A percentile compares a stretch with the other conserved stretches of the same genome.
These are phyloP conservation scores for Naganishia sp. DNA, from an alignment of 1,284 basidiomycete genomes.

Conservation along the genomic window DNA sequence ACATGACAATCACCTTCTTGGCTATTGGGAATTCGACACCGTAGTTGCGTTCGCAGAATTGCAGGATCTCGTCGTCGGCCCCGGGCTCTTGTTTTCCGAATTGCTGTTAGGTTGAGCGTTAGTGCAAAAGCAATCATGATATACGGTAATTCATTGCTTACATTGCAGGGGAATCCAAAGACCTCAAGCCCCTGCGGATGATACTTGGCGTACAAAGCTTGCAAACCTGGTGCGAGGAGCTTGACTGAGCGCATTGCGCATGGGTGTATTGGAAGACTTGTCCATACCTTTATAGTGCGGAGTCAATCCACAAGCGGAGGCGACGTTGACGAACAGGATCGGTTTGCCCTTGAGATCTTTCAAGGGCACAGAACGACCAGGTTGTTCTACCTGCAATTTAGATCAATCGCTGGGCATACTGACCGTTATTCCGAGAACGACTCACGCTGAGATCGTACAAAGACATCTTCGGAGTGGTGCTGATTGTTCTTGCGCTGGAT, in stretches of 20 bases:
- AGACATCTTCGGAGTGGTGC: conserved; percentile 10
- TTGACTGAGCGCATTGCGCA: too few relatives aligned
- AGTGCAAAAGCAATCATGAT: neutral
- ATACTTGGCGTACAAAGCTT: conserved; percentile 80
- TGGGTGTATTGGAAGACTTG: neutral
- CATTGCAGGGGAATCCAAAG: conserved; percentile 89
- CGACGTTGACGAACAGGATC: conserved; percentile 53
- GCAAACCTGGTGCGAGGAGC: conserved; percentile 61
- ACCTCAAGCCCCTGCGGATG: conserved; percentile 72
- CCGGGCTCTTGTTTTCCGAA: conserved; percentile 71
- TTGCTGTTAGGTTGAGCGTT: conserved; percentile 31
- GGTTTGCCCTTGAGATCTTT: conserved; percentile 49
- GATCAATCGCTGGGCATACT: neutral
- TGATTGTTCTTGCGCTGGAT: conserved; percentile 1
- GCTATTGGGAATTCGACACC: conserved; percentile 55
- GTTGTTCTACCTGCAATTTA: conserved; percentile 44
- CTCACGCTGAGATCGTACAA: conserved; percentile 20
- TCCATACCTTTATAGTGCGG: conserved; percentile 74
- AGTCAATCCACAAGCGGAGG: conserved; percentile 63
- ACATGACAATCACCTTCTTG: conserved; percentile 59
- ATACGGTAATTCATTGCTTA: conserved; percentile 41
- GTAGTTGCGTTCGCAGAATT: conserved; percentile 65
- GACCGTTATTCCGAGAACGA: neutral
- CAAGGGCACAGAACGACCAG: conserved; percentile 44
- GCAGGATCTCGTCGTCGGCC: conserved; percentile 66